phyloP scores from a whole-genome alignment of 257 asterid species.

The Mentha longifolia region DNA sequence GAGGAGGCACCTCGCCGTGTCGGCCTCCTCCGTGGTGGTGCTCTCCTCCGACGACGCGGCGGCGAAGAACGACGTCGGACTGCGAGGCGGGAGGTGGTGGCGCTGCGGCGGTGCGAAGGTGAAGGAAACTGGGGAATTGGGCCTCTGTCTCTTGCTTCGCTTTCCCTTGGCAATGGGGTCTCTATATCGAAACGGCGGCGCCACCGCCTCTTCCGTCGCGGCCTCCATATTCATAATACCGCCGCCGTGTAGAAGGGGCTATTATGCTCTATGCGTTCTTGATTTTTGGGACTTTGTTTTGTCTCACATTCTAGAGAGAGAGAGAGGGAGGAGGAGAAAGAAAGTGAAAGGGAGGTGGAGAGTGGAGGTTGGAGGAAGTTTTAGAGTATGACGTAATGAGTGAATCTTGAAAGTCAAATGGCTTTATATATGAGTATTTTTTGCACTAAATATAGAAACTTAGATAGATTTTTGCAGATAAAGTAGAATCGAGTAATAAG shows the following conservation, averaged over 20 bases:
- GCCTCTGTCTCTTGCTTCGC: conserved; percentile 58
- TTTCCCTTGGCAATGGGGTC: conserved; percentile 54
- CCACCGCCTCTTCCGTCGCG: conserved; percentile 38
- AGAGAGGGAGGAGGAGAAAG: conserved; percentile 37
- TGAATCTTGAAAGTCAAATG: conserved; percentile 45
- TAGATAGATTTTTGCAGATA: neutral
- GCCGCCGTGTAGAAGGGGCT: conserved; percentile 14
- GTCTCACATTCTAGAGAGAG: conserved; percentile 26
- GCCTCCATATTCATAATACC: conserved; percentile 49
- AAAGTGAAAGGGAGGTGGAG: conserved; percentile 30
- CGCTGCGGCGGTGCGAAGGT: conserved; percentile 30
- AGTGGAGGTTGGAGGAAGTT: conserved; percentile 33
- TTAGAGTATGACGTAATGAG: conserved; percentile 34
- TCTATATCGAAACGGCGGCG: conserved; percentile 19
- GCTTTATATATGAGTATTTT: neutral
- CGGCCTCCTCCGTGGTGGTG: conserved; percentile 56
- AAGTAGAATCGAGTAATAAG: conserved; percentile 10
- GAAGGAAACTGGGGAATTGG: conserved; percentile 52
- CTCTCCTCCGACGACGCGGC: conserved; percentile 45
- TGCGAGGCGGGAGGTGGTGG: neutral
- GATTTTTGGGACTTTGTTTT: neutral
- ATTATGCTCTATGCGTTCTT: neutral
- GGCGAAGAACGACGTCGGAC: neutral
- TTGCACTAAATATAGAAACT: conserved; percentile 34
- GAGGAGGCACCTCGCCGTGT: conserved; percentile 62